Evolutionary conservation across 352 stramenopile species (phyloP).

Genomic region (Pythium coloratum): DNA sequence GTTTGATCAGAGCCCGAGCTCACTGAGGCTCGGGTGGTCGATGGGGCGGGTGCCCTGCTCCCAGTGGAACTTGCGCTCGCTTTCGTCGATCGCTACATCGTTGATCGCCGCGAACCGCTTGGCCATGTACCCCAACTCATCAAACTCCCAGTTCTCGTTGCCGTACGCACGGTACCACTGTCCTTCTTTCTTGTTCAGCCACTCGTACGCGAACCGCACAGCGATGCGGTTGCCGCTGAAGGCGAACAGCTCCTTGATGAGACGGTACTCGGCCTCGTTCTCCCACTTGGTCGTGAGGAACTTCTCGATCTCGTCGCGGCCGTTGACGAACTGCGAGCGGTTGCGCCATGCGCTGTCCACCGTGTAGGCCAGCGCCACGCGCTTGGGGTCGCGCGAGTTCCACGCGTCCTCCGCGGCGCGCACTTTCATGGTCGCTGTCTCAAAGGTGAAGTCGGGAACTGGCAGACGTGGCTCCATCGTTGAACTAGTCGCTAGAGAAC

Average conservation of each 20-base stretch:
- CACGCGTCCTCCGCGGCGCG: slow-evolving; percentile 87
- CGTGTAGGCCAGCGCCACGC: slow-evolving; percentile 84
- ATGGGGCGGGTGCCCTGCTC: slow-evolving; percentile 49
- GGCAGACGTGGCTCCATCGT: slow-evolving; percentile 31
- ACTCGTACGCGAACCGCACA: slow-evolving; percentile 90
- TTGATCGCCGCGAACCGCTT: slow-evolving; percentile 87
- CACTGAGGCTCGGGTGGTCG: slow-evolving; percentile 26
- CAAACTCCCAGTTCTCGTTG: slow-evolving; percentile 91
- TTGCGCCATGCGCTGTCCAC: slow-evolving; percentile 84
- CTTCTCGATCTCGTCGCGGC: slow-evolving; percentile 66
- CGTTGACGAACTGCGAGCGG: slow-evolving; percentile 77
- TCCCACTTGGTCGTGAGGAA: slow-evolving; percentile 84
- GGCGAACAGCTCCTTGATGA: slow-evolving; percentile 91
- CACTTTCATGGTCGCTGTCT: slow-evolving; percentile 79
- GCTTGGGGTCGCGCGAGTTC: slow-evolving; percentile 76
- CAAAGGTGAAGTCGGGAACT: slow-evolving; percentile 78
- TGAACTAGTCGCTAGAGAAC: neutral
- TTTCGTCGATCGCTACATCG: slow-evolving; percentile 70
- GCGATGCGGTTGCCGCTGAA: slow-evolving; percentile 83
- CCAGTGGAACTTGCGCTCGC: slow-evolving; percentile 73
- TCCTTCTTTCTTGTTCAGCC: slow-evolving; percentile 37
- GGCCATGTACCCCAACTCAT: slow-evolving; percentile 80
- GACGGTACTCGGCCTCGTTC: slow-evolving; percentile 73
- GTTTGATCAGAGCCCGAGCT: slow-evolving; percentile 21
- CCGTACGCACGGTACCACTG: slow-evolving; percentile 87